Percentiles rank a stretch among this genome's conserved stretches.
phyloP scores from a whole-genome alignment of 306 rosid genomes.

The Begonia peltatifolia region DNA sequence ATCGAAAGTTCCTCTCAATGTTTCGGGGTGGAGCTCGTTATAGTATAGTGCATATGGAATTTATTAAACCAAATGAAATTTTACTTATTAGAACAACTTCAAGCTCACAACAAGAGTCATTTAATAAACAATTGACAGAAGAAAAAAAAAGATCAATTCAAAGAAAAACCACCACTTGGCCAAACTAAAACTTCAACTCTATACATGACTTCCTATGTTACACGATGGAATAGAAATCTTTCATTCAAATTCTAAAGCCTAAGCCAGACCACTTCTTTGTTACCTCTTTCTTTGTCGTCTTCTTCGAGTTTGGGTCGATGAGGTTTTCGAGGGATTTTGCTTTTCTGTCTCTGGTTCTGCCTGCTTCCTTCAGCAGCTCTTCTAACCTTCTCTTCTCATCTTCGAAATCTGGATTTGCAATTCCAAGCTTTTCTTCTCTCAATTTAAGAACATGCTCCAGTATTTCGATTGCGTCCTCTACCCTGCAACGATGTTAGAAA shows the following conservation, averaged over 20 bases:
- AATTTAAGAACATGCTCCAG: slow-evolving; percentile 78
- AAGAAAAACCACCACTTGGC: slow-evolving; percentile 36
- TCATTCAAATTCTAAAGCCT: slow-evolving; percentile 74
- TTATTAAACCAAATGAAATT: slow-evolving; percentile 61
- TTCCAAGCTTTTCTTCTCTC: slow-evolving; percentile 85
- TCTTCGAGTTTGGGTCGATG: slow-evolving; percentile 80
- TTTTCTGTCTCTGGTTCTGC: slow-evolving; percentile 80
- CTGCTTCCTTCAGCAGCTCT: slow-evolving; percentile 95
- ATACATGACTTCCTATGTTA: slow-evolving; percentile 88
- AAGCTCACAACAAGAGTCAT: slow-evolving; percentile 49
- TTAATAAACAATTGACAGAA: slow-evolving; percentile 37
- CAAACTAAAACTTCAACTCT: slow-evolving; percentile 57
- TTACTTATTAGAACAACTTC: slow-evolving; percentile 35
- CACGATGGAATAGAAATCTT: slow-evolving; percentile 33
- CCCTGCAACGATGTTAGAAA: slow-evolving; percentile 36
- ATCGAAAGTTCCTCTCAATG: too few relatives aligned
- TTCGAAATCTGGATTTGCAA: slow-evolving; percentile 90
- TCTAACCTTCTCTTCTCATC: slow-evolving; percentile 82
- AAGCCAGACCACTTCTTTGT: slow-evolving; percentile 85
- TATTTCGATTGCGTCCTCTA: slow-evolving; percentile 93
- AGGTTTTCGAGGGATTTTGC: slow-evolving; percentile 93
- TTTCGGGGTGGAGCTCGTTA: too few relatives aligned
- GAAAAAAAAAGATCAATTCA: slow-evolving; percentile 24
- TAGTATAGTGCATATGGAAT: slow-evolving; percentile 4
- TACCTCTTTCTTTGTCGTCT: slow-evolving; percentile 86